phyloP scores from a whole-genome alignment of 2,329 filamentous ascomycete genomes.

The Aureobasidium subglaciale region DNA sequence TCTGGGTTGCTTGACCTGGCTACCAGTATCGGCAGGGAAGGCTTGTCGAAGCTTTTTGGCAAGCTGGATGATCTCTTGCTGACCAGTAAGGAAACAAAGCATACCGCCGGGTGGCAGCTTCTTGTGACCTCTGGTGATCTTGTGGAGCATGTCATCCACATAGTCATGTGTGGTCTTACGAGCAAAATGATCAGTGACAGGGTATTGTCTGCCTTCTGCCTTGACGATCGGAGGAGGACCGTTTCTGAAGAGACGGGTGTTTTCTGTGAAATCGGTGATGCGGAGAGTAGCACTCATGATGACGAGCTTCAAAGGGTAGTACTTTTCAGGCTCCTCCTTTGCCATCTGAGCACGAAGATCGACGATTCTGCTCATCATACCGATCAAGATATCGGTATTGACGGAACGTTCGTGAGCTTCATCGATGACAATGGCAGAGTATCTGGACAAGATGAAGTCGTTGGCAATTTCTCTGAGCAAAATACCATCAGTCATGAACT shows the following conservation, averaged over 20 bases:
- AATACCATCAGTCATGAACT: constrained; percentile 99
- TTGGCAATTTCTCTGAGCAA: constrained; percentile 83
- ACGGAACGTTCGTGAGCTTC: constrained; percentile 96
- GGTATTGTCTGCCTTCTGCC: constrained; percentile 84
- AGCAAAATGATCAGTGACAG: constrained; percentile 84
- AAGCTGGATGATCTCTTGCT: constrained; percentile 83
- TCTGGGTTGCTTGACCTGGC: constrained; percentile 50
- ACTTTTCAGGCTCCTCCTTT: constrained; percentile 60
- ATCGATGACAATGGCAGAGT: constrained; percentile 90
- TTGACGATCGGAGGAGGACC: constrained; percentile 74
- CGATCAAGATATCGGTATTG: constrained; percentile 97
- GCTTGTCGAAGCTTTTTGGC: constrained; percentile 68
- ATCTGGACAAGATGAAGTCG: constrained; percentile 81
- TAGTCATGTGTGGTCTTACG: constrained; percentile 79
- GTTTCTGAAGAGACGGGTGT: constrained; percentile 67
- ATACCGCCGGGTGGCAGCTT: constrained; percentile 88
- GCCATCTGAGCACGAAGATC: constrained; percentile 71
- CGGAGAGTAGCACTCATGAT: constrained; percentile 97
- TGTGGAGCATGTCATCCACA: constrained; percentile 80
- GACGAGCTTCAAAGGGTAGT: constrained; percentile 74
- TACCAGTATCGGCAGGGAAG: constrained; percentile 48
- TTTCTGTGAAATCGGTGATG: constrained; percentile 84
- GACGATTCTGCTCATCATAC: constrained; percentile 90
- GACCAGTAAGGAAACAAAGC: constrained; percentile 87
- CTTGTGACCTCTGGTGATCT: constrained; percentile 77